A percentile compares a stretch with the other conserved stretches of the same genome.
phyloP scores from a whole-genome alignment of 108 stramenopile species.

The Fragilariopsis cylindrus region DNA sequence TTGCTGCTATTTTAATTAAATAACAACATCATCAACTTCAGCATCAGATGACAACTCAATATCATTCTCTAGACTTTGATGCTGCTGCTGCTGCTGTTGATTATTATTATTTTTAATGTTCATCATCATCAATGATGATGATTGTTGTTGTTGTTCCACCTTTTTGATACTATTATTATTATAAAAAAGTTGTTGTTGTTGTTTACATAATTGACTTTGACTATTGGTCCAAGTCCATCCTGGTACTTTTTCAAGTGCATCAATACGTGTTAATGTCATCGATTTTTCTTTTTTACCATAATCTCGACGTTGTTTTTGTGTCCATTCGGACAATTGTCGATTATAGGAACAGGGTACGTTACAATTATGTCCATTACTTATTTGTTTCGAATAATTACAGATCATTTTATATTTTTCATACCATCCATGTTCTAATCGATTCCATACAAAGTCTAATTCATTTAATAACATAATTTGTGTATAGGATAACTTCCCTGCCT shows the following conservation, averaged over 20 bases:
- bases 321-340: constrained; percentile 10
- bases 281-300: background rate
- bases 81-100: no score
- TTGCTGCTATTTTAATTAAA: no score
- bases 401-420: background rate
- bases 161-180: no score
- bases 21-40: no score
- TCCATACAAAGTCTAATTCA: constrained; percentile 12
- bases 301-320: background rate
- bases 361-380: background rate
- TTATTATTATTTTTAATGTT: no score
- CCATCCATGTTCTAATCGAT: constrained; percentile 6
- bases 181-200: no score
- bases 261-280: background rate
- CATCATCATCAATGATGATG: no score
- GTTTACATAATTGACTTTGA: no score
- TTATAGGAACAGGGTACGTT: background rate
- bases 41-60: no score
- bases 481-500: background rate
- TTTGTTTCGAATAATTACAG: background rate
- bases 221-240: constrained; percentile 1
- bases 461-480: background rate
- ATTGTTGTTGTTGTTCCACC: no score
- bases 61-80: no score
- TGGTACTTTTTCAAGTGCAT: background rate